Evolutionary conservation across 805 yeast species (phyloP).

Genomic region (Yamadazyma paraphyllophila): DNA sequence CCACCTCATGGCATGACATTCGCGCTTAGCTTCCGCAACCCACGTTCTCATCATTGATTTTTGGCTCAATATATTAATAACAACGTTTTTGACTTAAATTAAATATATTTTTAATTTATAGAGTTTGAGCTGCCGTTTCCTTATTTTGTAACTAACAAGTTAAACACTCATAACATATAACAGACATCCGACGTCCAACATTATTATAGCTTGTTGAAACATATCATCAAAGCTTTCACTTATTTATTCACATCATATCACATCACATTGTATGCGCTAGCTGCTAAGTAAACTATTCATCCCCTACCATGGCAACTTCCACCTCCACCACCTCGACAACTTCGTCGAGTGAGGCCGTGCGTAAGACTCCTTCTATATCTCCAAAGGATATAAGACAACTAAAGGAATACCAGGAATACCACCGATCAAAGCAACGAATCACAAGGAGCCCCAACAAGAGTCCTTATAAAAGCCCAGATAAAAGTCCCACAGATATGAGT

Average conservation of each 20-base stretch:
- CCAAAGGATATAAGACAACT: conserved; percentile 9
- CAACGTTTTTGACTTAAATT: not conserved
- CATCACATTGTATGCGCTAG: not conserved
- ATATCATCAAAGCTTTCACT: not conserved
- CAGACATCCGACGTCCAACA: no score
- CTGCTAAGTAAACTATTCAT: not conserved
- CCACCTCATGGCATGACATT: not conserved
- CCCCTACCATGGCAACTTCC: not conserved
- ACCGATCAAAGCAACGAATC: not conserved
- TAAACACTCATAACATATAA: no score
- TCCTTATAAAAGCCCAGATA: not conserved
- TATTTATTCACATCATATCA: not conserved
- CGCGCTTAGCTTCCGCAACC: not conserved
- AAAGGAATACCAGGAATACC: conserved; percentile 7
- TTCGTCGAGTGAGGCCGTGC: conserved; percentile 10
- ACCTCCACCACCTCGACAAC: conserved; percentile 13
- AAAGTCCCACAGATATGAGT: not conserved
- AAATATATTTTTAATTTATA: not conserved
- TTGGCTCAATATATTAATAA: not conserved
- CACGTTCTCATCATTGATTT: conserved; percentile 1
- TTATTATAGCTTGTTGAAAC: no score
- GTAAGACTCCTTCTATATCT: conserved; percentile 9
- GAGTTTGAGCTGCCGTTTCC: not conserved
- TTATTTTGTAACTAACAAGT: not conserved
- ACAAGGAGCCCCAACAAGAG: not conserved